phyloP scores from a whole-genome alignment of 345 rosid genomes.

The Ceriops tagal region DNA sequence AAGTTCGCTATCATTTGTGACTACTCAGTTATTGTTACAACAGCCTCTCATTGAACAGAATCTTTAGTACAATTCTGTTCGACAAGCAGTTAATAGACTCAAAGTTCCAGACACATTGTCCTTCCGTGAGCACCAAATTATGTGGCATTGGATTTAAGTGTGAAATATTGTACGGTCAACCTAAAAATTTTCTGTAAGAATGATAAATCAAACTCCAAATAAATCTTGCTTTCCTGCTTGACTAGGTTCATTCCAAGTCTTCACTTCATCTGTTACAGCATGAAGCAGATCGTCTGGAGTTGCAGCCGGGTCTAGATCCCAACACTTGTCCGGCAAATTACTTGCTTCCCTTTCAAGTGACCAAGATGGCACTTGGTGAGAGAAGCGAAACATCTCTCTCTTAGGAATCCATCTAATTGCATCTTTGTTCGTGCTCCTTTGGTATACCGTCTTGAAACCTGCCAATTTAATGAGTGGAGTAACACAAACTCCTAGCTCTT shows the following conservation, averaged over 20 bases:
- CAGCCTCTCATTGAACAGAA: slow-evolving; percentile 9
- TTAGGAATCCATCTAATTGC: slow-evolving; percentile 84
- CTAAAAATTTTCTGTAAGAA: slow-evolving; percentile 50
- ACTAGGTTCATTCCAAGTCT: slow-evolving; percentile 27
- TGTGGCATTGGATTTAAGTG: slow-evolving; percentile 43
- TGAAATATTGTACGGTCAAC: slow-evolving; percentile 62
- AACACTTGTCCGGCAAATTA: slow-evolving; percentile 67
- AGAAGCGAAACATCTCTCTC: slow-evolving; percentile 85
- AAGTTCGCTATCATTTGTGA: slow-evolving; percentile 11
- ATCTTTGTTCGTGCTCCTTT: slow-evolving; percentile 45
- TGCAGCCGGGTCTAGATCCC: slow-evolving; percentile 99
- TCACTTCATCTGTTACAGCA: slow-evolving; percentile 39
- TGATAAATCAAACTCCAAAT: slow-evolving; percentile 38
- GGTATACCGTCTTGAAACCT: slow-evolving; percentile 91
- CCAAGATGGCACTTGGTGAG: slow-evolving; percentile 94
- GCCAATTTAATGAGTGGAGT: slow-evolving; percentile 65
- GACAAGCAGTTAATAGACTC: slow-evolving; percentile 30
- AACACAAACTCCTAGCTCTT: slow-evolving; percentile 84
- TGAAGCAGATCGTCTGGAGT: slow-evolving; percentile 93
- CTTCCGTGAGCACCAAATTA: slow-evolving; percentile 27
- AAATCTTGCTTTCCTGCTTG: slow-evolving; percentile 21
- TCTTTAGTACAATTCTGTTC: slow-evolving; percentile 12
- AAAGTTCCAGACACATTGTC: slow-evolving; percentile 28
- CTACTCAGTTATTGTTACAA: slow-evolving; percentile 20
- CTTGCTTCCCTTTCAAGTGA: slow-evolving; percentile 58